Evolutionary conservation across 2,329 filamentous ascomycete species (phyloP), one percentile per base, ranked within the genome.

Genomic region (Amesomyces nigricolor): DNA sequence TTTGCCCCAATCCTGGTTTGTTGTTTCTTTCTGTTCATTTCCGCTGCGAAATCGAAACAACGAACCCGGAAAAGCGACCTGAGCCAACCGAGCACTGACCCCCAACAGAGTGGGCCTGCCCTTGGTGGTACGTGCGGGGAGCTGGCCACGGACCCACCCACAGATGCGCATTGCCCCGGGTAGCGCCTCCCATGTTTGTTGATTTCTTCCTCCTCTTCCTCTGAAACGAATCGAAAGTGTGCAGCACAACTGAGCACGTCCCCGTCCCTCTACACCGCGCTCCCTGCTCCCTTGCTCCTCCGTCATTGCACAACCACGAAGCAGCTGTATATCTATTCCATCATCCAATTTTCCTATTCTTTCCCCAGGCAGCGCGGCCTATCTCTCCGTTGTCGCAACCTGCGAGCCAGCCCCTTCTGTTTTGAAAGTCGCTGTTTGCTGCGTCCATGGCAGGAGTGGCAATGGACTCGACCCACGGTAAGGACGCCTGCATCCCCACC

Each of bases 391-490:
- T 57, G 56, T 56, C 61, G 56, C 60, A 59, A 51, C 30, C 42
- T 19, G 44, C 53, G 30, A 11, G 53, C 51, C 45, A 44, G 26
- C 57, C 40, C 50, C 39, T 32, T 52, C n/a, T 62, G 61, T 64
- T 63, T 63, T 62, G 58, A 58, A 54, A 44, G 45, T 35, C 47
- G 38, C 37, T 58, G 43, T 52, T 58, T 56, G 49, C 58, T 19
- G 17, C 17, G 17, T 19, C 57, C 40, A 57, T 50, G 43, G 53
- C 54, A 52, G 52, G 52, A 53, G 56, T 60, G 53, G 56, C 58
- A 47, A 65, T 65, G 64, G 64, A 64, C 61, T 61, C 63, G 59
- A 58, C 57, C 58, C 61, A 65, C 58, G 63, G 64, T 75, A 48
- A 70, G 62, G 29, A 55, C 29, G 32, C 50, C 32, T 35, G 53